Evolutionary conservation across 305 asterid genomes (phyloP), one percentile per base, ranked within the genome.

Genomic region (Ajuga reptans): DNA sequence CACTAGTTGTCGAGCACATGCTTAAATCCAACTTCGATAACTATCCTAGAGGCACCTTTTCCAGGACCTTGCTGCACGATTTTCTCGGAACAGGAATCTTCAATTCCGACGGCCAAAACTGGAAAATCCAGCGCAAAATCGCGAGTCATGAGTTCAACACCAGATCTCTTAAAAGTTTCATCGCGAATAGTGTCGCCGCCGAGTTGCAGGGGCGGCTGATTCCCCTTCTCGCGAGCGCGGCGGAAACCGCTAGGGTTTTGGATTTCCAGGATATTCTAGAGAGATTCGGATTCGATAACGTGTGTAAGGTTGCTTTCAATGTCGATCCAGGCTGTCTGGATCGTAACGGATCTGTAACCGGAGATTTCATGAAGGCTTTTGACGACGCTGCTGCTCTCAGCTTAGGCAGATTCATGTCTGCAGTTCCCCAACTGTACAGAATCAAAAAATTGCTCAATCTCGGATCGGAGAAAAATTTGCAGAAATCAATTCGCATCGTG

Each of bases 71-170:
- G 4, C 75, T 89, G 24, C 27, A 81, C 37, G 96, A 89, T 74
- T 84, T 89, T 4, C 84, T 89, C 0, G 94, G 94, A 0, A 66
- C 46, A 1, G 96, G 94, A 0, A 87, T 89, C 39, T 89, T 89
- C 77, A 89, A 87, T 72, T 39, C 78, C 15, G 94, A 89, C 24
- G 87, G 82, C 0, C 80, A 82, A 6, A 27, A 64, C 3, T 89
- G 96, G 94, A 84, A 33, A 36, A 74, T 76, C n/a, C 91, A 89
- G 79, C 72, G 96, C 0, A 87, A 89, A 42, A 83, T 91, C 0
- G 94, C 96, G 18, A 89, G 94, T 15, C 80, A 85, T 36, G 94
- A 86, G 69, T 89, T 89, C 74, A 89, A 79, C 69, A 89, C 96
- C 31, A 83, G 77, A 72, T 86, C 96, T 29, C 84, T 86, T 6